Evolutionary conservation across 2,329 filamentous ascomycete genomes (phyloP), one percentile per base, ranked within the genome.

Genomic region (Coleophoma cylindrospora): DNA sequence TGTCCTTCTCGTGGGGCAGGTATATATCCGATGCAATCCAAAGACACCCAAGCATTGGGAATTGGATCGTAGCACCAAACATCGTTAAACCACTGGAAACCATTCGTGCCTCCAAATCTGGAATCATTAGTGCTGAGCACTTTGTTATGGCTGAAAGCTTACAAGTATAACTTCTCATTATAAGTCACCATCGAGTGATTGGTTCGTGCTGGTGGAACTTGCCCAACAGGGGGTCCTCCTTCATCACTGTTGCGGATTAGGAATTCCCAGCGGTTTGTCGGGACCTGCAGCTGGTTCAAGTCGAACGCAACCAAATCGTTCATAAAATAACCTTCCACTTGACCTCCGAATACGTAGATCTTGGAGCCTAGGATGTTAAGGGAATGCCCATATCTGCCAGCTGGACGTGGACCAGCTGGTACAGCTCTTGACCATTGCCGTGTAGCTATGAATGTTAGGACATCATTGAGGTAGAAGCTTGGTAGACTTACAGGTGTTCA

Each of bases 11-110:
- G 83, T 15, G 92, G 86, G 2, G 91, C 86, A 1, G 95, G 94
- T 52, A 99, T 97, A 68, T 96, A 99, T 34, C 94, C 94, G 62
- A 97, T 96, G 66, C 94, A 99, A 64, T 97, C 92, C 50, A 96
- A 77, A 65, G 95, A 87, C 10, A 83, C 73, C 94, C 94, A 99
- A 50, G 79, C 73, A 67, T 96, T 96, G 43, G 80, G 73, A 49
- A 83, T 77, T 8, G 91, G 88, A 62, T 96, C 92, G 66, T 94
- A 99, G 47, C 86, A 89, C 94, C 94, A 99, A 44, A 99, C 94
- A 66, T 99, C 94, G 67, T 97, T 99, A 73, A 97, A 99, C 95
- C 94, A 99, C 62, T 89, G 84, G 50, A 91, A 82, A 38, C 94
- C 94, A 65, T 99, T 96, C 2, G 94, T 99, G 55, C 94, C 94